Evolutionary conservation across 176 grass and related monocot genomes (phyloP).

Genomic region (Bromus sterilis): DNA sequence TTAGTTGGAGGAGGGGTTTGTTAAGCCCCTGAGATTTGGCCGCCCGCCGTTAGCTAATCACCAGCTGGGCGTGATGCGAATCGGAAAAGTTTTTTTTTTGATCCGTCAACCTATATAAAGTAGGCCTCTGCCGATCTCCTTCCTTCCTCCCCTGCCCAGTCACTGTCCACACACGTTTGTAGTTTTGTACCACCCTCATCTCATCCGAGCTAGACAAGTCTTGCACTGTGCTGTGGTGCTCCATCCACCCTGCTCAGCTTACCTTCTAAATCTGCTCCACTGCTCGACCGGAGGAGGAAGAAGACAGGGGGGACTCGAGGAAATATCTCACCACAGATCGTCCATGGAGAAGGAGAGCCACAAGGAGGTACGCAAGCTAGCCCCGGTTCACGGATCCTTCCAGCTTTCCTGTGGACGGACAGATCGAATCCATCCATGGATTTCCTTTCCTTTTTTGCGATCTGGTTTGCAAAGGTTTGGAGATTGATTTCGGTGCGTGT

Average conservation of each 20-base stretch:
- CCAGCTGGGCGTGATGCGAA: constrained; percentile 8
- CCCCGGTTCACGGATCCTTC: too few species aligned
- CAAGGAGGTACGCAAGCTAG: too few species aligned
- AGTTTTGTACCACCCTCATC: background rate
- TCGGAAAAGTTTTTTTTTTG: background rate
- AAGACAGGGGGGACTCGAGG: background rate
- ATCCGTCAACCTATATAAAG: constrained; percentile 30
- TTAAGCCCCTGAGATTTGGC: constrained; percentile 8
- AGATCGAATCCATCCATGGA: background rate
- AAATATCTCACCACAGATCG: background rate
- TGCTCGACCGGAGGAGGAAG: background rate
- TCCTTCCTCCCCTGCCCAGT: background rate
- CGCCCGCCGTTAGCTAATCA: background rate
- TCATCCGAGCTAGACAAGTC: constrained; percentile 4
- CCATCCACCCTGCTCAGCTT: background rate
- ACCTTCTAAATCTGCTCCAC: constrained; percentile 17
- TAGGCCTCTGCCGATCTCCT: background rate
- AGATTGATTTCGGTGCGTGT: background rate
- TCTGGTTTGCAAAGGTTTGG: background rate
- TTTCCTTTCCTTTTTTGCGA: background rate
- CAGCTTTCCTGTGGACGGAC: background rate
- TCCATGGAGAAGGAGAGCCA: constrained; percentile 75
- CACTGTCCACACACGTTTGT: constrained; percentile 4
- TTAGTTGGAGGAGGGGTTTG: constrained; percentile 1
- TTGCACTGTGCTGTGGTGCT: constrained; percentile 16